Base-by-base conservation (phyloP, 192 early-diverging fungal species). In the Rhizophagus sp. region DNA sequence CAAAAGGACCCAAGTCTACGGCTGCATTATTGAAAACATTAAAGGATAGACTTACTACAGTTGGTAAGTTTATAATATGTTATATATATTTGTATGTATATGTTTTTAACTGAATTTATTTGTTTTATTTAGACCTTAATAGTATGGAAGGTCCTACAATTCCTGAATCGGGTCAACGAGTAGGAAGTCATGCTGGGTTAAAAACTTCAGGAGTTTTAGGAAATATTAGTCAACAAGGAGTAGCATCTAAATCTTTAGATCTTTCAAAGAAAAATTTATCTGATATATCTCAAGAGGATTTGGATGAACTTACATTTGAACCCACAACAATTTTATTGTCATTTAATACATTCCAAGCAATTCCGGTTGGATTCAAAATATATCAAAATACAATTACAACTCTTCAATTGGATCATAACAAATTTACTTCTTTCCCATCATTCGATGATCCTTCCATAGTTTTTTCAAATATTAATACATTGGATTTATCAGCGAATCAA, bases 391-490 rank as follows among this genome's bases (percentile, higher is more conserved):
- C 71, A 5, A 67, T 68, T 44, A 88, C 85, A n/a, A 69, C 88
- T 17, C 85, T 84, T 17, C 82, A 87, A 27, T 80, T 91, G 25
- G 82, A 89, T 47, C 83, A 85, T 63, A 91, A 91, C 76, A 87
- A 86, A 49, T 77, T 91, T 25, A 67, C 80, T 7, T 75, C 76
- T 7, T 88, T 91, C 68, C 82, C 86, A 1, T 76, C 85, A 27
- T 78, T 69, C 34, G 76, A 78, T 5, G 63, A 66, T 47, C 30
- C 47, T 47, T 79, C 74, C 11, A 64, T 87, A 1, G 75, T 80
- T 11, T 85, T 90, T 47, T 81, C 85, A 1, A 41, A 79, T 67
- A 47, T 90, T 69, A 77, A 83, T 27, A 79, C 79, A 3, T 71
- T 90, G 34, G 81, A 86, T 52, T 36, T 90, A 12, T 83, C 86